Evolutionary conservation across 164 flowering plant genomes (phyloP).

Genomic region (Magnolia officinalis): DNA sequence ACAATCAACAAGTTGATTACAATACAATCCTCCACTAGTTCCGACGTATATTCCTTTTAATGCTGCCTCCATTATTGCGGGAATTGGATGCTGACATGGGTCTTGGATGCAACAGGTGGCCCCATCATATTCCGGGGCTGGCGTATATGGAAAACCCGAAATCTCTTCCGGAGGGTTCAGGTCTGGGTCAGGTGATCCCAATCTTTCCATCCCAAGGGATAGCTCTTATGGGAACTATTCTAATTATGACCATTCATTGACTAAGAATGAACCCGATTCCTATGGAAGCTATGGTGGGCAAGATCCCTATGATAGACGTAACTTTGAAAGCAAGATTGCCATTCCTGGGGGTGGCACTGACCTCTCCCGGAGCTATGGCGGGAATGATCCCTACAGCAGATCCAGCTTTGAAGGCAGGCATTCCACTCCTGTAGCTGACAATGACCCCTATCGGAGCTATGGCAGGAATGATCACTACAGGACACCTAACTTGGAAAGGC

Average conservation of each 20-base stretch:
- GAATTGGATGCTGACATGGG: not conserved
- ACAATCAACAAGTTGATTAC: too few species aligned
- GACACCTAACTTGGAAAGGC: conserved; percentile 3
- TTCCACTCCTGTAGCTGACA: not conserved
- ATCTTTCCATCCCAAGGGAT: conserved; percentile 8
- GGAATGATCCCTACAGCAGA: conserved; percentile 7
- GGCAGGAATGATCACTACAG: not conserved
- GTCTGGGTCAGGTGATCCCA: conserved; percentile 9
- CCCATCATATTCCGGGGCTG: conserved; percentile 12
- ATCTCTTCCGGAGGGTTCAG: conserved; percentile 11
- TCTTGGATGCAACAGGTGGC: conserved; percentile 19
- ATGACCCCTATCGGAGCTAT: conserved; percentile 11
- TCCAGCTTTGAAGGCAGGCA: conserved; percentile 2
- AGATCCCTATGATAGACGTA: conserved; percentile 11
- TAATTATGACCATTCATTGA: conserved; percentile 5
- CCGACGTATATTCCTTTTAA: too few species aligned
- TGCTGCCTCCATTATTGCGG: too few species aligned
- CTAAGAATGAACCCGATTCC: conserved; percentile 8
- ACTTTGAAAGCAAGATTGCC: conserved; percentile 8
- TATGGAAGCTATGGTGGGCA: conserved; percentile 11
- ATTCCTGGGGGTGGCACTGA: conserved; percentile 1
- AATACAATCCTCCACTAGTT: too few species aligned
- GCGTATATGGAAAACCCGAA: conserved; percentile 13
- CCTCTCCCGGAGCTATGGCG: conserved; percentile 6
- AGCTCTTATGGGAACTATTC: conserved; percentile 9